Conservation (phyloP, 192 early-diverging fungal genomes). For the Backusella australiensis region DNA sequence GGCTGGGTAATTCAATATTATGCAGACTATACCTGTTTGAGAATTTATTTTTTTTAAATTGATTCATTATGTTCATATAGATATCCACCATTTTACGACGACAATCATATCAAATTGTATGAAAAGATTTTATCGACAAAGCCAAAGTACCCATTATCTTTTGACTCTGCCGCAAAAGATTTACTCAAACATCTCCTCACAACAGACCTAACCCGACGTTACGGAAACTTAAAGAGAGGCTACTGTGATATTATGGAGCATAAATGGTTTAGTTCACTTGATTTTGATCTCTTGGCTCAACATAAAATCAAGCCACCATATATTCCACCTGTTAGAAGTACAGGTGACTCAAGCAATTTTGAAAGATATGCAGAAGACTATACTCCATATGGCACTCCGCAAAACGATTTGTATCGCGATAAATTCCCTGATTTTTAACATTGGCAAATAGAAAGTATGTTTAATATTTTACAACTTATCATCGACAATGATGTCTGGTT, state of each 20-base stretch:
- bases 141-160: conserved; percentile 69
- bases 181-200: conserved; percentile 76
- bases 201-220: conserved; percentile 72
- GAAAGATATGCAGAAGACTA: conserved; percentile 28
- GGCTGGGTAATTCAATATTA: conserved; percentile 49
- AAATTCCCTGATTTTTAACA: conserved; percentile 13
- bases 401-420: not conserved
- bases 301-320: conserved; percentile 59
- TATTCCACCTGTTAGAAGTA: conserved; percentile 20
- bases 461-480: no score
- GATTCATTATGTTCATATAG: not conserved
- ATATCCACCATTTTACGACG: conserved; percentile 84
- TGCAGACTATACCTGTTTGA: not conserved
- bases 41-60: not conserved
- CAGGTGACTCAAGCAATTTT: conserved; percentile 33
- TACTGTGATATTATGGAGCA: conserved; percentile 77
- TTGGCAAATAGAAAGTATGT: no score
- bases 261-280: conserved; percentile 59
- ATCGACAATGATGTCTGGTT: no score
- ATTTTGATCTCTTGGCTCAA: conserved; percentile 3
- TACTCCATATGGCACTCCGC: not conserved
- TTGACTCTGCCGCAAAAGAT: conserved; percentile 65
- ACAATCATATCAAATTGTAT: conserved; percentile 84
- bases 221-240: conserved; percentile 82
- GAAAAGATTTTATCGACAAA: conserved; percentile 81